phyloP scores from a whole-genome alignment of 306 rosid species.

The Medicago ruthenica region DNA sequence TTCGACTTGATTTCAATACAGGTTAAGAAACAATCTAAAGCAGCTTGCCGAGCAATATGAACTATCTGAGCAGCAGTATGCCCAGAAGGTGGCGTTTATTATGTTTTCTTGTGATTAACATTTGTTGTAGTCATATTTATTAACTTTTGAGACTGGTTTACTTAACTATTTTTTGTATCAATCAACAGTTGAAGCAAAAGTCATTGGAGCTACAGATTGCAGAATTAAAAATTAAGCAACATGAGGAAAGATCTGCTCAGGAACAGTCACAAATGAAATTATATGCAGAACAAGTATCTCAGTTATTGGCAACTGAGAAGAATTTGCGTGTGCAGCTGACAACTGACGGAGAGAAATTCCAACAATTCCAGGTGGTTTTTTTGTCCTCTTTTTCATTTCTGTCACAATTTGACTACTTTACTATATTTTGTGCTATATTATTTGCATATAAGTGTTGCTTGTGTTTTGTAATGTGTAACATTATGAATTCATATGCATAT shows the following conservation, averaged over 20 bases:
- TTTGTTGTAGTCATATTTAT: constrained; percentile 33
- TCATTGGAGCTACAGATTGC: constrained; percentile 89
- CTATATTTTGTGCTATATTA: background rate
- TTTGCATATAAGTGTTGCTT: constrained; percentile 33
- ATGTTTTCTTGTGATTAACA: constrained; percentile 28
- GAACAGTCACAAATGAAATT: constrained; percentile 87
- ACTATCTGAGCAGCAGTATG: constrained; percentile 80
- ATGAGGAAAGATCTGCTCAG: constrained; percentile 81
- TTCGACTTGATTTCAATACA: constrained; percentile 45
- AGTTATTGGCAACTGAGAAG: constrained; percentile 81
- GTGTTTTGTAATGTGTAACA: constrained; percentile 15
- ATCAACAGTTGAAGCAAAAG: constrained; percentile 86
- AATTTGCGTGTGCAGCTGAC: constrained; percentile 80
- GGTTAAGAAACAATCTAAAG: constrained; percentile 85
- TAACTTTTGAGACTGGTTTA: constrained; percentile 24
- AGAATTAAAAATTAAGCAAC: constrained; percentile 83
- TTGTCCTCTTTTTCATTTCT: constrained; percentile 27
- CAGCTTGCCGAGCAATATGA: constrained; percentile 76
- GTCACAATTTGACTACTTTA: constrained; percentile 25
- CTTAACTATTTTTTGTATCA: constrained; percentile 46
- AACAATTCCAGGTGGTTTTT: constrained; percentile 84
- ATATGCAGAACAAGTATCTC: constrained; percentile 95
- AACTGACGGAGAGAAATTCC: constrained; percentile 94
- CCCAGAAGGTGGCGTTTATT: constrained; percentile 67
- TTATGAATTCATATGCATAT: background rate